Evolutionary conservation across 2,329 filamentous ascomycete species (phyloP), one percentile per base, ranked within the genome.

Genomic region (Calonectria hawksworthii): DNA sequence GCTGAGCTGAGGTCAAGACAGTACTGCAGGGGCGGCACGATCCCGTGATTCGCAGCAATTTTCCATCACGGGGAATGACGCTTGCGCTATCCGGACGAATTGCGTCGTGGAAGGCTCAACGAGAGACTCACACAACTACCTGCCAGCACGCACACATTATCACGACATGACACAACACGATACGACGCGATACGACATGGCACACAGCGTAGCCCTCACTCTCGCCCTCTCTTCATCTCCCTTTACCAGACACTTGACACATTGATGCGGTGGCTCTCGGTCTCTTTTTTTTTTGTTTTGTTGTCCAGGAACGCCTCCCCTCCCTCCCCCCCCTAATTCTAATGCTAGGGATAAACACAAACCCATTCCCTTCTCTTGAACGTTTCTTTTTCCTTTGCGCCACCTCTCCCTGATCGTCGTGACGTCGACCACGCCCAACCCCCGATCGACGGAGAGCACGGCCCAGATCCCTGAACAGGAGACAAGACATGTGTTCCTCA

Each of bases 11-110:
- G 63, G 70, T 74, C 75, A 76, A 77, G 75, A 41, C 61, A 76
- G 77, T 75, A 38, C 61, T 66, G 70, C 70, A 75, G 65, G 75
- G 69, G 75, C 66, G 51, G 66, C 69, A 74, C 67, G 64, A 70
- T 76, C 76, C 78, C 75, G 77, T 80, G 80, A 80, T 80, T 80
- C 70, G 73, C 75, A 76, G 72, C 71, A 73, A 76, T 73, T 78
- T 71, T 76, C 72, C 70, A 79, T 79, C 75, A 74, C 80, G 78
- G 80, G 80, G 80, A 81, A 80, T 70, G 52, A 32, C 67, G 64
- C 73, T 72, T 75, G 63, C 61, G 51, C 54, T 71, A 79, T 78
- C 80, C 80, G 80, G 79, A 78, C 80, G 79, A 80, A 81, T 81
- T 81, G 80, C 78, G 78, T 79, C 52, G 72, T 70, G 32, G 30